Percentiles rank a stretch among this genome's conserved stretches.
phyloP scores from a whole-genome alignment of 2,329 filamentous ascomycete genomes.

The Tympanopsis confertula region DNA sequence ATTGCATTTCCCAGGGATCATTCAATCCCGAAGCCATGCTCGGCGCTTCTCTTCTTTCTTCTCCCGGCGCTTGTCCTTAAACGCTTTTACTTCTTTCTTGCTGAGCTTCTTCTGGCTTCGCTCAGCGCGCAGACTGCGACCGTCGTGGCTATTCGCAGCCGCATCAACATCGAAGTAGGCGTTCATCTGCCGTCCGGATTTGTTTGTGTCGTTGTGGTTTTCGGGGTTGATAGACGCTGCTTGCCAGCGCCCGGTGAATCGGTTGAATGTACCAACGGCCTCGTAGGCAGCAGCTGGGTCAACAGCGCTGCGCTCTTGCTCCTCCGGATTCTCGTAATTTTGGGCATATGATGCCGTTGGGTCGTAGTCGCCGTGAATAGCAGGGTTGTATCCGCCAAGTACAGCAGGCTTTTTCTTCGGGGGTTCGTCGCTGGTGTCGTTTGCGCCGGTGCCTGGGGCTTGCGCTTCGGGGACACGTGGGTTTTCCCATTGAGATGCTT shows the following conservation, averaged over 20 bases:
- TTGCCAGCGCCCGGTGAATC: constrained; percentile 80
- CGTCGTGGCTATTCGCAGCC: constrained; percentile 81
- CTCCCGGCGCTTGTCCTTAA: constrained; percentile 77
- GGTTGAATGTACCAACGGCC: constrained; percentile 63
- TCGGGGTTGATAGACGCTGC: constrained; percentile 55
- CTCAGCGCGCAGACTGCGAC: constrained; percentile 83
- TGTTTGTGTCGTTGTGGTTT: constrained; percentile 75
- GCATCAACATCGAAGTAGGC: constrained; percentile 94
- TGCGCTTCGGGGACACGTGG: constrained; percentile 52
- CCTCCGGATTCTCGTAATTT: constrained; percentile 25
- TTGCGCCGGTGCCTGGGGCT: constrained; percentile 7
- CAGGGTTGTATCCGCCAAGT: constrained; percentile 79
- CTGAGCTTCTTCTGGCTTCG: constrained; percentile 71
- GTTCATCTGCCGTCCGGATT: constrained; percentile 77
- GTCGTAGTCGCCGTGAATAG: constrained; percentile 93
- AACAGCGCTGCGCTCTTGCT: constrained; percentile 18
- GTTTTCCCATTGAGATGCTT: constrained; percentile 73
- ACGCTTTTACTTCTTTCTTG: constrained; percentile 79
- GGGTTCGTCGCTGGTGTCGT: neutral
- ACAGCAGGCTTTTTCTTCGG: constrained; percentile 18
- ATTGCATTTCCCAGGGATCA: no score
- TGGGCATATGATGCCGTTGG: constrained; percentile 89
- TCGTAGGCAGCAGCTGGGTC: constrained; percentile 18
- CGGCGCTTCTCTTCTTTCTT: constrained; percentile 90
- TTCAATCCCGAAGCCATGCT: constrained; percentile 82